Percentiles rank a stretch among this genome's conserved stretches.
These are phyloP conservation scores for Linum usitatissimum DNA, from an alignment of 345 rosid species.

Conservation along the genomic window DNA sequence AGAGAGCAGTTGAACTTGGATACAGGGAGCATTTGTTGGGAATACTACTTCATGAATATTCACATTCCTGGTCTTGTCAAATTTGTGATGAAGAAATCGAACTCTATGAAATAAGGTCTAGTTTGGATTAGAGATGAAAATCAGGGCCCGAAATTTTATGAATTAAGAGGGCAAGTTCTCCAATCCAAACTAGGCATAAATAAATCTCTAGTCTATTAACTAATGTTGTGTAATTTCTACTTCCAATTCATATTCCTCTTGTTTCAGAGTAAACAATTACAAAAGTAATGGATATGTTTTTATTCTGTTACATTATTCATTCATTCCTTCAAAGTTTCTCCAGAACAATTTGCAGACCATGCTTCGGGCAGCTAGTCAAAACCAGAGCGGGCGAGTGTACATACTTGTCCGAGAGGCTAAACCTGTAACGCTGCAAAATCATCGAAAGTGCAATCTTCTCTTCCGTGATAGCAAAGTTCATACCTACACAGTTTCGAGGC, in stretches of 20 bases:
- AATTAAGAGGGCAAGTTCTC: no score
- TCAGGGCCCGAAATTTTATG: no score
- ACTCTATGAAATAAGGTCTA: no score
- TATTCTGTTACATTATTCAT: no score
- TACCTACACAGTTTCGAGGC: neutral
- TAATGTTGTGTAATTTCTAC: no score
- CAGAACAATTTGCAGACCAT: neutral
- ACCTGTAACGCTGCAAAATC: neutral
- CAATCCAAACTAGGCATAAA: no score
- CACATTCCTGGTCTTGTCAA: slow-evolving; percentile 15
- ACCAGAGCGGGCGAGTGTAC: neutral
- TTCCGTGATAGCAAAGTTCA: neutral
- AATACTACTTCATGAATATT: slow-evolving; percentile 8
- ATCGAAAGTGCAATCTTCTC: neutral
- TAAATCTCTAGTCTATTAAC: no score
- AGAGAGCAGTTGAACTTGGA: slow-evolving; percentile 2
- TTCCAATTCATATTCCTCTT: no score
- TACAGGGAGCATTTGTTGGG: slow-evolving; percentile 8
- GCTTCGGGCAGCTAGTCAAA: neutral
- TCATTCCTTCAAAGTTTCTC: neutral
- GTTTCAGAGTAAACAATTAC: no score
- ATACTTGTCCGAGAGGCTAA: neutral
- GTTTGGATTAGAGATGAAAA: no score
- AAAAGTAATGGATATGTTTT: no score
- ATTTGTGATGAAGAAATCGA: neutral